phyloP scores from a whole-genome alignment of 495 filamentous ascomycete species.

The Mytilinidion resinicola region DNA sequence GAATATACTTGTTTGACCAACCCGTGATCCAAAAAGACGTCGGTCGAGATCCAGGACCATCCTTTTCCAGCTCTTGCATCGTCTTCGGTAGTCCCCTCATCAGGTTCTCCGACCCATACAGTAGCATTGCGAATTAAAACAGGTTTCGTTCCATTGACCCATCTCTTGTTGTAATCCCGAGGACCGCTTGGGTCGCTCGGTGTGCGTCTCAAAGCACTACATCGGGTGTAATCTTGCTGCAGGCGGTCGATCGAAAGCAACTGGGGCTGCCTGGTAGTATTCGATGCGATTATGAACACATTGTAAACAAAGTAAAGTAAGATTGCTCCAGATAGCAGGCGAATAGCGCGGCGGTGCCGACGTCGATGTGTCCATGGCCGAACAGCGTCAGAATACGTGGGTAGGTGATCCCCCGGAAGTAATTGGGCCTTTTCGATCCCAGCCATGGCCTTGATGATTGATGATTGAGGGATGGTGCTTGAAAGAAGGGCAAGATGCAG shows the following conservation, averaged over 20 bases:
- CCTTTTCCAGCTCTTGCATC: slow-evolving; percentile 23
- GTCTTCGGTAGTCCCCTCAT: slow-evolving; percentile 8
- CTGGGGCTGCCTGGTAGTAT: slow-evolving; percentile 1
- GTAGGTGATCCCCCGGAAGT: not conserved
- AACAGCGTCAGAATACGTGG: slow-evolving; percentile 8
- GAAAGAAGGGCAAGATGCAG: too few species aligned
- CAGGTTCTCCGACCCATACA: slow-evolving; percentile 29
- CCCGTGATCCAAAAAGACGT: slow-evolving; percentile 28
- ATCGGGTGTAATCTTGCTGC: slow-evolving; percentile 17
- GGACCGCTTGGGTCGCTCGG: slow-evolving; percentile 10
- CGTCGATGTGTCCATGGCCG: slow-evolving; percentile 7
- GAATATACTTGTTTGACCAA: slow-evolving; percentile 20
- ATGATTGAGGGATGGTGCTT: too few species aligned
- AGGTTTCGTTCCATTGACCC: slow-evolving; percentile 18
- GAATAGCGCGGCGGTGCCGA: not conserved
- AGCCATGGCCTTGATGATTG: too few species aligned
- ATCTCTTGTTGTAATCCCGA: slow-evolving; percentile 26
- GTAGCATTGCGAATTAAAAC: slow-evolving; percentile 30
- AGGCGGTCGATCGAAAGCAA: slow-evolving; percentile 16
- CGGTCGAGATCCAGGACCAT: slow-evolving; percentile 24
- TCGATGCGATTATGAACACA: slow-evolving; percentile 6
- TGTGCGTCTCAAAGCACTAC: slow-evolving; percentile 15
- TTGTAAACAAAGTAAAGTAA: slow-evolving; percentile 6
- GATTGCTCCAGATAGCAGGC: not conserved
- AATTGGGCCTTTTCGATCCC: too few species aligned